Evolutionary conservation across 371 early-diverging fungal genomes (phyloP).

Genomic region (Rhizopus microsporus): DNA sequence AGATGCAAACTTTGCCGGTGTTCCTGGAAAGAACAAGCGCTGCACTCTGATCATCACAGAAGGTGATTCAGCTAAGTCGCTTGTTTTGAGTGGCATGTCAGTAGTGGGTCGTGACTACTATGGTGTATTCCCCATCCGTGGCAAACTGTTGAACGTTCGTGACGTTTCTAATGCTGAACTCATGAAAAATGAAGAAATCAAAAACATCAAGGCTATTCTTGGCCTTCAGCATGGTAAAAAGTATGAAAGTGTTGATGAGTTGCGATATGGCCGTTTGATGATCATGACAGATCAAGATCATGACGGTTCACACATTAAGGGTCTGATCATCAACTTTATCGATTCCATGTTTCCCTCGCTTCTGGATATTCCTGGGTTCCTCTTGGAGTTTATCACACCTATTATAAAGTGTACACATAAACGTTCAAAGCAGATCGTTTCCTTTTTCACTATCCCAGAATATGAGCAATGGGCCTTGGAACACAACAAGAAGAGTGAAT

Average conservation of each 20-base stretch:
- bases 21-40: conserved; percentile 63
- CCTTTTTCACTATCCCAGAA: conserved; percentile 98
- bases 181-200: conserved; percentile 90
- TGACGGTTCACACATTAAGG: conserved; percentile 99
- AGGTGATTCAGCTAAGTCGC: conserved; percentile 99
- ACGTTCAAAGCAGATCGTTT: conserved; percentile 55
- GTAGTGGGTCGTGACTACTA: conserved; percentile 95
- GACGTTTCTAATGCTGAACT: conserved; percentile 88
- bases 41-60: conserved; percentile 99
- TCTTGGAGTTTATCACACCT: conserved; percentile 99
- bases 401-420: conserved; percentile 87
- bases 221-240: conserved; percentile 93
- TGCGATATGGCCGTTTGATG: conserved; percentile 99
- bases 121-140: conserved; percentile 99
- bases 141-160: conserved; percentile 98
- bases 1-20: conserved; percentile 98
- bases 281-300: conserved; percentile 99
- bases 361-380: conserved; percentile 93
- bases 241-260: conserved; percentile 73
- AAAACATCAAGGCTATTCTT: conserved; percentile 93
- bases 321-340: conserved; percentile 98
- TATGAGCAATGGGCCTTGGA: conserved; percentile 90
- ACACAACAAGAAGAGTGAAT: conserved; percentile 69
- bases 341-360: conserved; percentile 98
- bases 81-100: conserved; percentile 93